These are phyloP conservation scores for Sclerotinia trifoliorum DNA, from an alignment of 2,329 filamentous ascomycete genomes.

Conservation along the genomic window DNA sequence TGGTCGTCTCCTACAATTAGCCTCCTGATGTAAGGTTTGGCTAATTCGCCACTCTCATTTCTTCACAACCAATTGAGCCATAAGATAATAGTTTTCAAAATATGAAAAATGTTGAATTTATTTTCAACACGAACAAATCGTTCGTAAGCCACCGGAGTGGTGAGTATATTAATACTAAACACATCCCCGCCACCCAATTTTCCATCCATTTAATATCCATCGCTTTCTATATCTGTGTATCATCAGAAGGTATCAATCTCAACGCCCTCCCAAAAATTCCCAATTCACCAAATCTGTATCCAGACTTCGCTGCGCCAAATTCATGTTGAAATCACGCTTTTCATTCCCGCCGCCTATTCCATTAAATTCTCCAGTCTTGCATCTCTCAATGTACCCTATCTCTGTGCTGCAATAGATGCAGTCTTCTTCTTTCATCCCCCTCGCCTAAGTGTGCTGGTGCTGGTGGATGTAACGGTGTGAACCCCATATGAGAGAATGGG, in stretches of 20 bases:
- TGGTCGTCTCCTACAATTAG: neutral
- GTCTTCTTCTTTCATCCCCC: constrained; percentile 34
- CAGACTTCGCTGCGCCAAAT: constrained; percentile 7
- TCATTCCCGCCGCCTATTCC: neutral
- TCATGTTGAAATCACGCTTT: neutral
- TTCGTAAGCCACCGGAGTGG: neutral
- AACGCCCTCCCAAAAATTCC: neutral
- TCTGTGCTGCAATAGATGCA: constrained; percentile 35
- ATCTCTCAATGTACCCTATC: constrained; percentile 29
- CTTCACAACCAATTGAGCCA: neutral
- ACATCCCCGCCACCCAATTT: neutral
- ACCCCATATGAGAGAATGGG: constrained; percentile 33
- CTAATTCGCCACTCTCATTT: neutral
- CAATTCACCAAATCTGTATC: neutral
- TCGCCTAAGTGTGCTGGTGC: constrained; percentile 29
- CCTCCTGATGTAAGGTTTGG: neutral
- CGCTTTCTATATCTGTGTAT: constrained; percentile 9
- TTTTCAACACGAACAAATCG: neutral
- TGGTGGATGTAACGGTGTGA: constrained; percentile 35
- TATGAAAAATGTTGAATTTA: neutral
- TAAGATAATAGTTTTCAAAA: neutral
- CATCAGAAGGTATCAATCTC: constrained; percentile 16
- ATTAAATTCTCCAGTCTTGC: neutral
- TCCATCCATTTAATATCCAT: neutral
- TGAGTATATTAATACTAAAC: neutral